phyloP scores from a whole-genome alignment of 345 rosid species.

The Erucastrum elatum region DNA sequence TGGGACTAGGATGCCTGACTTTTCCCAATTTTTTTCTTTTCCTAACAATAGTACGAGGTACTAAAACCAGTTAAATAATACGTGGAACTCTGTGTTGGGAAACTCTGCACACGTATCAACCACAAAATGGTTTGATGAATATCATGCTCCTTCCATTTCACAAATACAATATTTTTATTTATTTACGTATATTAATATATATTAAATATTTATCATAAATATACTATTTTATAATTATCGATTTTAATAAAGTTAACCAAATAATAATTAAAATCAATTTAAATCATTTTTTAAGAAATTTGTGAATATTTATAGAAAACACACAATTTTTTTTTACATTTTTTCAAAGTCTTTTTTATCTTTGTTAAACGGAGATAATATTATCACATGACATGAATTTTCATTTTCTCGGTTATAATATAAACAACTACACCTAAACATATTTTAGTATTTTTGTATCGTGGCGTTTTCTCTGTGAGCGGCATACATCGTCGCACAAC shows the following conservation, averaged over 20 bases:
- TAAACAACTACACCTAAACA: conserved; percentile 4
- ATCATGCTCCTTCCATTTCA: not conserved
- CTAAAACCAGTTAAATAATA: not conserved
- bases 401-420: not conserved
- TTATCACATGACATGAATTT: conserved; percentile 4
- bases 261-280: too few relatives aligned
- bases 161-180: too few relatives aligned
- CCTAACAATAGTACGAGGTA: conserved; percentile 6
- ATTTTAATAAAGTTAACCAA: too few relatives aligned
- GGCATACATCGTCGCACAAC: conserved; percentile 9
- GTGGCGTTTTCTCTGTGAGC: conserved; percentile 11
- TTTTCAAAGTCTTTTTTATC: too few relatives aligned
- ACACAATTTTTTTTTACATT: too few relatives aligned
- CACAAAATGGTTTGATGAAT: not conserved
- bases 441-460: not conserved
- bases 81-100: not conserved
- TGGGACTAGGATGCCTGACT: not conserved
- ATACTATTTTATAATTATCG: too few relatives aligned
- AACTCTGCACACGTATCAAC: conserved; percentile 1
- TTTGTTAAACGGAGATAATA: not conserved
- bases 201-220: too few relatives aligned
- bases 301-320: too few relatives aligned
- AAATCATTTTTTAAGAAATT: too few relatives aligned
- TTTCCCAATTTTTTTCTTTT: not conserved
- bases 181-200: too few relatives aligned